Conservation (phyloP, 2,329 filamentous ascomycete genomes). For the Fusarium palustre region DNA sequence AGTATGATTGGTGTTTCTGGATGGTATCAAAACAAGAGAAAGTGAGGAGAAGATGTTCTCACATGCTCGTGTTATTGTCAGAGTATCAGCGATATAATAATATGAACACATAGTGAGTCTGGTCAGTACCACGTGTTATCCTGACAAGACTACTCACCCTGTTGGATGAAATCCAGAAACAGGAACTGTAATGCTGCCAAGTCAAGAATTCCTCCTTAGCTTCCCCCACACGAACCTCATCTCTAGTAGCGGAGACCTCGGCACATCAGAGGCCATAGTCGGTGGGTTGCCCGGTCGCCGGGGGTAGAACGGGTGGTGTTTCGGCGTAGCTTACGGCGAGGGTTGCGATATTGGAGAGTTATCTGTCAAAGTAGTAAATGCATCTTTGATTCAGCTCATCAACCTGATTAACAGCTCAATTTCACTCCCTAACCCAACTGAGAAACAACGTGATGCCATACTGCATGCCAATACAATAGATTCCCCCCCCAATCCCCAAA, state of each 20-base stretch:
- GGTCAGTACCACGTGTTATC: slow-evolving; percentile 11
- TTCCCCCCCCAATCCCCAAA: slow-evolving; percentile 29
- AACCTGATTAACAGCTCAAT: background rate
- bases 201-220: slow-evolving; percentile 7
- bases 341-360: slow-evolving; percentile 3
- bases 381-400: background rate
- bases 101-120: background rate
- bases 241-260: slow-evolving; percentile 44
- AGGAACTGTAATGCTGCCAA: slow-evolving; percentile 21
- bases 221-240: slow-evolving; percentile 37
- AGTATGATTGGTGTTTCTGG: slow-evolving; percentile 20
- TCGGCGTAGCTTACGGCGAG: slow-evolving; percentile 47
- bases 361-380: background rate
- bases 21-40: slow-evolving; percentile 3
- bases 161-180: slow-evolving; percentile 22
- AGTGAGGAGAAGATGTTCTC: slow-evolving; percentile 24
- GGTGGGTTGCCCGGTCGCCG: slow-evolving; percentile 44
- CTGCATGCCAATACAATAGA: background rate
- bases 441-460: background rate
- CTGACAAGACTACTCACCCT: background rate
- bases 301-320: slow-evolving; percentile 33
- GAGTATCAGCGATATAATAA: background rate
- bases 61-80: slow-evolving; percentile 20
- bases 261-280: slow-evolving; percentile 38
- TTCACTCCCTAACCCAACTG: background rate